Conservation (phyloP, 768 basidiomycete genomes). For the Kwoniella dendrophila region DNA sequence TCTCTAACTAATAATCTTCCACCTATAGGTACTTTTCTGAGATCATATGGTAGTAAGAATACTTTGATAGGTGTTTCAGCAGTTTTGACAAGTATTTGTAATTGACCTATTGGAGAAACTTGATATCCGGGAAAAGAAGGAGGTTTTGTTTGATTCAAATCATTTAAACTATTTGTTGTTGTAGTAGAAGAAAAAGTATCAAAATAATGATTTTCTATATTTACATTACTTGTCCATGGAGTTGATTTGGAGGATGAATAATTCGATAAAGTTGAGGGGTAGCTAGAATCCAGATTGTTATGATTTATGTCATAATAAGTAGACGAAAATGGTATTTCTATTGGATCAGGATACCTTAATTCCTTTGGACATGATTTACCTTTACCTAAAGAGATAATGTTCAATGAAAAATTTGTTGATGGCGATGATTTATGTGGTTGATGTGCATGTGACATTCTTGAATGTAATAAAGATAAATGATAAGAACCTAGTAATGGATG, state of each 20-base stretch:
- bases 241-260: slow-evolving; percentile 15
- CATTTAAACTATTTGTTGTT: not conserved
- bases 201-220: slow-evolving; percentile 46
- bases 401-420: slow-evolving; percentile 42
- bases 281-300: slow-evolving; percentile 5
- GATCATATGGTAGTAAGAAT: slow-evolving; percentile 52
- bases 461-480: slow-evolving; percentile 53
- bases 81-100: slow-evolving; percentile 50
- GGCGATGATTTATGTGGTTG: slow-evolving; percentile 36
- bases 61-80: slow-evolving; percentile 43
- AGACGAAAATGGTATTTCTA: slow-evolving; percentile 45
- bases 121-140: slow-evolving; percentile 48
- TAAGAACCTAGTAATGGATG: slow-evolving; percentile 54
- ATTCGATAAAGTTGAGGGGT: not conserved
- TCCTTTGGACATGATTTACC: slow-evolving; percentile 35
- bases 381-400: slow-evolving; percentile 34
- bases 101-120: slow-evolving; percentile 46
- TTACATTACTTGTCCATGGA: slow-evolving; percentile 51
- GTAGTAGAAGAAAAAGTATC: slow-evolving; percentile 12
- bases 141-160: not conserved
- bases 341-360: slow-evolving; percentile 36
- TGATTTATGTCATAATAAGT: slow-evolving; percentile 53
- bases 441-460: slow-evolving; percentile 54
- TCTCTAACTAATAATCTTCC: slow-evolving; percentile 48
- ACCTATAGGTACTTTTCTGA: slow-evolving; percentile 38